Percentiles rank a stretch among this genome's conserved stretches.
Conservation (phyloP, 352 stramenopile species). For the Phytopythium vexans region DNA sequence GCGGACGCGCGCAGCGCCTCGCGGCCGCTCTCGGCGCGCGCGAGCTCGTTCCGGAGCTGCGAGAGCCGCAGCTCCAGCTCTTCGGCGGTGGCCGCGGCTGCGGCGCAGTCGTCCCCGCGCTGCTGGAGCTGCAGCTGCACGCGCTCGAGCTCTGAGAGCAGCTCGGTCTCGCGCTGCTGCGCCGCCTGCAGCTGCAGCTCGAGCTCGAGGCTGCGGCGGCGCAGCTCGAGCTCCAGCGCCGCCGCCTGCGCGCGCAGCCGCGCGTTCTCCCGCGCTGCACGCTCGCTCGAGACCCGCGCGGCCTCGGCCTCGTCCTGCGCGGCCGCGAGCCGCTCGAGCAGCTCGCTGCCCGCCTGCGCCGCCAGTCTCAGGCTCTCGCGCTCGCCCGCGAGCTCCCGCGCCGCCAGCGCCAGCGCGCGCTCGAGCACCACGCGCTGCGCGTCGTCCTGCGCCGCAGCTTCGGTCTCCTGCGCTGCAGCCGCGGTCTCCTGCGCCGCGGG, state of each 20-base stretch:
- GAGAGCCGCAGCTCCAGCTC: conserved; percentile 21
- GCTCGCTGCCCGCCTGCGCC: conserved; percentile 41
- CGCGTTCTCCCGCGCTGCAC: conserved; percentile 12
- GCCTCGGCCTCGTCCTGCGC: conserved; percentile 23
- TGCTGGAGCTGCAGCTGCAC: conserved; percentile 13
- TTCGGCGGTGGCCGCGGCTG: conserved; percentile 4
- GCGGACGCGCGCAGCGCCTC: conserved; percentile 14
- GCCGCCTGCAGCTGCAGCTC: conserved; percentile 33
- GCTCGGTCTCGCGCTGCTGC: conserved; percentile 19
- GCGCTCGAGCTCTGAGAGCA: conserved; percentile 12
- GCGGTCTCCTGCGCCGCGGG: too few relatives aligned
- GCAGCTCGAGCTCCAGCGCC: conserved; percentile 28
- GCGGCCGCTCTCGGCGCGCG: conserved; percentile 13
- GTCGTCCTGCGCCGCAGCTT: background rate
- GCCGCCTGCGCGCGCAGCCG: conserved; percentile 23
- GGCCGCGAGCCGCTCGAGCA: conserved; percentile 37
- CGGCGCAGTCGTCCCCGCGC: conserved; percentile 10
- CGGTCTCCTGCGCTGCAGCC: too few relatives aligned
- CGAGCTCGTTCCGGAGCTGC: conserved; percentile 17
- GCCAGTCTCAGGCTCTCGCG: conserved; percentile 45
- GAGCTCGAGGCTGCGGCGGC: conserved; percentile 41
- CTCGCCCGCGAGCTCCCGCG: conserved; percentile 41
- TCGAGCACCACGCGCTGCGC: conserved; percentile 27
- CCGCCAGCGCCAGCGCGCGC: conserved; percentile 26
- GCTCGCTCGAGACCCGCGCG: conserved; percentile 17